Conservation (phyloP, 306 rosid genomes). For the Citrullus amarus region DNA sequence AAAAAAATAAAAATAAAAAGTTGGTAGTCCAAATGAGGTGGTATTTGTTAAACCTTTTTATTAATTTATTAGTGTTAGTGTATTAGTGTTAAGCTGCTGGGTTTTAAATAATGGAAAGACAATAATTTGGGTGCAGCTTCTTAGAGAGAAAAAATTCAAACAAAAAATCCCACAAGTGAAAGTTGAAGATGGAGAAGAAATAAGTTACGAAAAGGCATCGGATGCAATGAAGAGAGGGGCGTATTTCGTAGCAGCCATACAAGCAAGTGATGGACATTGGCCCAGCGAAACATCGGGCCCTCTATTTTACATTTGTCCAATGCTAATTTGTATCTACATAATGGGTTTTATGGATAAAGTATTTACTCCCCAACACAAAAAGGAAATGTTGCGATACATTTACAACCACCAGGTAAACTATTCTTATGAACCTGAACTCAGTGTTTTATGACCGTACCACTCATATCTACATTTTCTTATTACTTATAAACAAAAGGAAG, state of each 20-base stretch:
- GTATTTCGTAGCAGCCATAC: conserved; percentile 6
- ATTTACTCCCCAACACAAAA: conserved; percentile 8
- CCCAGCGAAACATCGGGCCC: conserved; percentile 17
- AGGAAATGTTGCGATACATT: neutral
- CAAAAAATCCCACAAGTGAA: conserved; percentile 8
- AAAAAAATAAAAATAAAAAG: too few species aligned
- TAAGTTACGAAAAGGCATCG: neutral
- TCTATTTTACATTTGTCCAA: neutral
- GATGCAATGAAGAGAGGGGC: conserved; percentile 11
- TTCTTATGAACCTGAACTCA: too few species aligned
- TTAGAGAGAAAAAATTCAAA: conserved; percentile 11
- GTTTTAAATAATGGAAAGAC: neutral
- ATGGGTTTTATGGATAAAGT: conserved; percentile 2
- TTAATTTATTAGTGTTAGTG: too few species aligned
- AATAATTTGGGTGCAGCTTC: neutral
- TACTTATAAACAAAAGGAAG: too few species aligned
- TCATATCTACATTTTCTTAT: too few species aligned
- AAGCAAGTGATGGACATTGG: conserved; percentile 21
- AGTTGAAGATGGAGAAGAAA: conserved; percentile 11
- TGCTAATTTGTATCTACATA: conserved; percentile 18
- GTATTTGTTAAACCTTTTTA: too few species aligned
- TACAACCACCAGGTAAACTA: conserved; percentile 10
- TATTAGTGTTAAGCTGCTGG: too few species aligned
- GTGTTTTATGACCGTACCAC: too few species aligned
- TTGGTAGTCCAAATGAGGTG: too few species aligned